Evolutionary conservation across 2,329 filamentous ascomycete genomes (phyloP), one percentile per base, ranked within the genome.

Genomic region (Cytospora schulzeri): DNA sequence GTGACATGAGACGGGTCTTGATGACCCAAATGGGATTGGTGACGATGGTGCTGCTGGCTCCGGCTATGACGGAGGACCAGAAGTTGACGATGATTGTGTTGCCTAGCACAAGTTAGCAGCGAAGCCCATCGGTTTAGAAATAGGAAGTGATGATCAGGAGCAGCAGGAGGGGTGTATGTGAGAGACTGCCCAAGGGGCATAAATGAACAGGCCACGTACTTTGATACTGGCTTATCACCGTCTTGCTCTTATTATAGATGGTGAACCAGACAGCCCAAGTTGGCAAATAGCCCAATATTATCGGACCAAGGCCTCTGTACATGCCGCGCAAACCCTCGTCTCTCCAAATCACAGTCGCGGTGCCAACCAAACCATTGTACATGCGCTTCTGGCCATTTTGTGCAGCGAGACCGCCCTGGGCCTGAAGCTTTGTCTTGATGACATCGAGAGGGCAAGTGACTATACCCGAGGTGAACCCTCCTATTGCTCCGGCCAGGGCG

Each of bases 11-110:
- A 70, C 95, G 86, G 57, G 95, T 99, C 79, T 99, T 99, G 80
- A 99, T 97, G 45, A 99, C 95, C 95, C 95, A 99, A 67, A 99
- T 99, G 0, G 95, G 95, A 76, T 98, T 99, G 28, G 95, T 99
- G 68, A 90, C 91, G 68, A 98, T 84, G 4, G 95, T 99, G 70
- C 93, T 97, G 79, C 91, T 97, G 67, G 88, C 93, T 60, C 95
- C 95, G 28, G 94, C 95, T 63, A 93, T 85, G 66, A 99, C 87
- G 12, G 95, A 97, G 26, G 95, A 95, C 81, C 91, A 93, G 69
- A 95, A 90, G 73, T 92, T 92, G 71, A 94, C 86, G 53, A 92
- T 75, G 79, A 91, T 89, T 72, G 86, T 87, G 74, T 92, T 94
- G 67, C 88, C 91, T 91, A 72, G 67, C 60, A 19, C 9, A 15